Evolutionary conservation across 805 yeast species (phyloP).

Genomic region (Candida saitoana): DNA sequence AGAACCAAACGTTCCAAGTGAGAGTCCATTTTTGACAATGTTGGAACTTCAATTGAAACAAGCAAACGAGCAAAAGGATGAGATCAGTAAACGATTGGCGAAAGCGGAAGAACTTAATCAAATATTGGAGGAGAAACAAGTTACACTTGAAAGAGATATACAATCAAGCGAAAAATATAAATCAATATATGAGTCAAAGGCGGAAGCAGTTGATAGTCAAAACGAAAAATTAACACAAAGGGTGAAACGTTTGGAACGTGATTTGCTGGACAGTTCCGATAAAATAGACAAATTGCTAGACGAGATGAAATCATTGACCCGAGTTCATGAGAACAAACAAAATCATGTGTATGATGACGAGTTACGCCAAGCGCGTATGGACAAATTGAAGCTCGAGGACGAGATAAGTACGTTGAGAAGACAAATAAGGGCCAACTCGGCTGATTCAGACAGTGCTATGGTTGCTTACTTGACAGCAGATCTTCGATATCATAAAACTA

Average conservation of each 20-base stretch:
- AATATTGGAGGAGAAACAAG: not conserved
- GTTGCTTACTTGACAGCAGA: conserved; percentile 33
- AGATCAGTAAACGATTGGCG: conserved; percentile 1
- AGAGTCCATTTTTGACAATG: not conserved
- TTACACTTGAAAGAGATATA: conserved; percentile 5
- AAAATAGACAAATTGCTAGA: conserved; percentile 1
- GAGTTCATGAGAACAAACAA: conserved; percentile 2
- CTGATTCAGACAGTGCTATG: conserved; percentile 2
- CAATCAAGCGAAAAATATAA: conserved; percentile 8
- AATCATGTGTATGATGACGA: conserved; percentile 17
- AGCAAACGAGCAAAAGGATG: conserved; percentile 1
- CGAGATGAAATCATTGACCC: not conserved
- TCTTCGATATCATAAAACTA: conserved; percentile 44
- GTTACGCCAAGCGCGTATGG: not conserved
- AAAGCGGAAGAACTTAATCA: not conserved
- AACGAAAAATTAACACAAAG: conserved; percentile 28
- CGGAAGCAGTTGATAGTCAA: conserved; percentile 19
- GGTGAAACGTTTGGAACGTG: conserved; percentile 19
- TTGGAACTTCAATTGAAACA: conserved; percentile 7
- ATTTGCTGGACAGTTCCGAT: conserved; percentile 2
- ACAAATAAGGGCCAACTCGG: conserved; percentile 1
- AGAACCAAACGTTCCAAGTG: not conserved
- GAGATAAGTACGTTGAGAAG: conserved; percentile 6
- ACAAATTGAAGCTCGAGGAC: not conserved
- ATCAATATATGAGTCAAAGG: conserved; percentile 24